Base-by-base conservation (phyloP, 139 green algal genomes). In the Coelastrella sp. region DNA sequence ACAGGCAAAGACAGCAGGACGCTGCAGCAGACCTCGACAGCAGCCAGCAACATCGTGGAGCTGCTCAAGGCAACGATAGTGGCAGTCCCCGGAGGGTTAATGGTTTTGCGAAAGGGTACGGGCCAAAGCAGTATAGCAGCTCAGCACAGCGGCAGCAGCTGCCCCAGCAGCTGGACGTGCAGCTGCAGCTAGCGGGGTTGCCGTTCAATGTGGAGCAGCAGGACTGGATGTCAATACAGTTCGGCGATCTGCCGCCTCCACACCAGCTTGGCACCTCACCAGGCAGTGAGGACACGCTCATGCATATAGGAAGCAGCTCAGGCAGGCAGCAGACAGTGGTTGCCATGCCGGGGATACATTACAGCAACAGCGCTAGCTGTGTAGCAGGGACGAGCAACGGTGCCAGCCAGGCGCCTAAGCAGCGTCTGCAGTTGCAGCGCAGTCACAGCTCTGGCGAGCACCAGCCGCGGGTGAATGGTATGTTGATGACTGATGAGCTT, bases 191-290 rank as follows among this genome's bases (percentile, higher is more conserved):
- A 58, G 22, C 74, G 19, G 74, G 22, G n/a, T 14, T 80, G 74
- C 23, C 74, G 58, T 3, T 7, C 23, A 17, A 5, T 80, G 22
- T 80, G 16, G 74, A 80, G 23, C 74, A 80, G 78, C 74, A 80
- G 74, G 23, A 7, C 6, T 60, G 74, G 74, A 80, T 80, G 74
- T 57, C 74, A 20, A 86, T 86, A 20, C 80, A 86, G n/a, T 86
- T 86, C 59, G 80, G 80, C 17, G 80, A 86, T 57, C 8, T 86
- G 80, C 80, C 80, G 11, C 47, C 23, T 61, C 22, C 74, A 23
- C 78, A 85, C 56, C 78, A 73, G 80, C 58, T 86, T 2, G 54
- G 80, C 17, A 75, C 80, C 56, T 73, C 80, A 16, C 80, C 80
- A 59, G 74, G 22, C 11, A 58, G 74, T 7, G 74, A 58, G 22